A percentile compares a stretch with the other conserved stretches of the same genome.
These are phyloP conservation scores for Leccinum variicolor DNA, from an alignment of 768 basidiomycete genomes.

Conservation along the genomic window DNA sequence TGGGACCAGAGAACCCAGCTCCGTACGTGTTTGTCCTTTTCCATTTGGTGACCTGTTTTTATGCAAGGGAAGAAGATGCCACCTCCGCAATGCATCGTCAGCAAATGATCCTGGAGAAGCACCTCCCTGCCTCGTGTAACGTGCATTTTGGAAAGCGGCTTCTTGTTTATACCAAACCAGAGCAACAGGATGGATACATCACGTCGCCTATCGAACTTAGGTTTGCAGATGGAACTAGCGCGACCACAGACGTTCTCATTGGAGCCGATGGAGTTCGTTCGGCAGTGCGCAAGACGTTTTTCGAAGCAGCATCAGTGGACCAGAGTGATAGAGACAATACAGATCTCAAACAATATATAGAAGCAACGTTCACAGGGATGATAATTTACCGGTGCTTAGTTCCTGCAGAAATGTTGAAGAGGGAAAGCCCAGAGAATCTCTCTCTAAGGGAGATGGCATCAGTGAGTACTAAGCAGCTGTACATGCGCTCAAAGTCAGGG, in stretches of 20 bases:
- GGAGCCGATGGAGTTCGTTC: constrained; percentile 45
- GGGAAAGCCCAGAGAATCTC: constrained; percentile 18
- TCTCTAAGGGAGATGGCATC: constrained; percentile 13
- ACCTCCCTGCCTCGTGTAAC: constrained; percentile 16
- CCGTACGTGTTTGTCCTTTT: constrained; percentile 10
- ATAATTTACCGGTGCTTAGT: constrained; percentile 38
- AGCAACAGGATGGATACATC: constrained; percentile 24
- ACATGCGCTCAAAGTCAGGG: not conserved
- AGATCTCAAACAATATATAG: constrained; percentile 8
- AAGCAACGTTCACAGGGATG: constrained; percentile 41
- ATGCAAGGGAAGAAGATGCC: constrained; percentile 4
- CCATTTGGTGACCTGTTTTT: not conserved
- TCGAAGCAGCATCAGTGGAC: constrained; percentile 13
- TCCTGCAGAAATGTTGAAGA: constrained; percentile 28
- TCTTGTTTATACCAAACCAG: constrained; percentile 7
- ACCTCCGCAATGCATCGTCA: constrained; percentile 20
- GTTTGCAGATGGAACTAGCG: constrained; percentile 17
- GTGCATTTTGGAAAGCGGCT: constrained; percentile 19
- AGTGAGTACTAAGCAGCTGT: constrained; percentile 16
- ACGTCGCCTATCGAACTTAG: constrained; percentile 9
- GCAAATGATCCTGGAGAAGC: constrained; percentile 17
- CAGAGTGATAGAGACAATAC: not conserved
- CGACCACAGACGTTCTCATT: constrained; percentile 40
- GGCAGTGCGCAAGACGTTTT: constrained; percentile 21
- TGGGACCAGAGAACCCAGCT: constrained; percentile 23